A percentile compares a stretch with the other conserved stretches of the same genome.
Conservation (phyloP, 2,329 filamentous ascomycete species). For the Aspergillus sp. region DNA sequence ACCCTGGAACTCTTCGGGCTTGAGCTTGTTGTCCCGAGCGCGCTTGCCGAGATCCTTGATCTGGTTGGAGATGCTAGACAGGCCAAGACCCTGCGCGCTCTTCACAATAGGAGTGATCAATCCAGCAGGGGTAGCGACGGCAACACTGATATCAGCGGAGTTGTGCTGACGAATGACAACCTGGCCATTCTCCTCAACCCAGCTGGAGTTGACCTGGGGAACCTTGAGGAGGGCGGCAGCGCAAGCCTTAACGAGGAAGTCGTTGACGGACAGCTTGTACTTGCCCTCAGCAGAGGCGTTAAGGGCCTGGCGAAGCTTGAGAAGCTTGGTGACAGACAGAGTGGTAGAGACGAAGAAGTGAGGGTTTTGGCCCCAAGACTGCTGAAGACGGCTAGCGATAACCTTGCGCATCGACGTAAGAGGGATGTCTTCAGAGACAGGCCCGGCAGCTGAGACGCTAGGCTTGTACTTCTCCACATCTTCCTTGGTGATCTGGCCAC, state of each 20-base stretch:
- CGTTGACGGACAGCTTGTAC: slow-evolving; percentile 99
- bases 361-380: slow-evolving; percentile 90
- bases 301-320: slow-evolving; percentile 92
- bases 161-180: slow-evolving; percentile 87
- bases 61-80: slow-evolving; percentile 80
- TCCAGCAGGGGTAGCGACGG: slow-evolving; percentile 86
- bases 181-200: slow-evolving; percentile 74
- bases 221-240: slow-evolving; percentile 88
- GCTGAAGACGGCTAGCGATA: slow-evolving; percentile 84
- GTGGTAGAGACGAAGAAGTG: slow-evolving; percentile 95
- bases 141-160: slow-evolving; percentile 91
- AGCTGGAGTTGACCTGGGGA: slow-evolving; percentile 92
- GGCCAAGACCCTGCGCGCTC: slow-evolving; percentile 80
- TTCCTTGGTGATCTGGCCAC: slow-evolving; percentile 84
- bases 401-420: slow-evolving; percentile 95
- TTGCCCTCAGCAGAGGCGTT: slow-evolving; percentile 86
- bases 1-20: slow-evolving; percentile 99
- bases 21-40: slow-evolving; percentile 94
- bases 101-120: slow-evolving; percentile 98
- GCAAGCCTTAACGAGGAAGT: slow-evolving; percentile 98
- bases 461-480: slow-evolving; percentile 87
- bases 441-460: slow-evolving; percentile 52
- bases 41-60: slow-evolving; percentile 98
- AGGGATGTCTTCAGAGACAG: slow-evolving; percentile 79
- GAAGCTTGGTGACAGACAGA: slow-evolving; percentile 89